Base-by-base conservation (phyloP, 495 filamentous ascomycete genomes). In the Hyaloscypha finlandica region DNA sequence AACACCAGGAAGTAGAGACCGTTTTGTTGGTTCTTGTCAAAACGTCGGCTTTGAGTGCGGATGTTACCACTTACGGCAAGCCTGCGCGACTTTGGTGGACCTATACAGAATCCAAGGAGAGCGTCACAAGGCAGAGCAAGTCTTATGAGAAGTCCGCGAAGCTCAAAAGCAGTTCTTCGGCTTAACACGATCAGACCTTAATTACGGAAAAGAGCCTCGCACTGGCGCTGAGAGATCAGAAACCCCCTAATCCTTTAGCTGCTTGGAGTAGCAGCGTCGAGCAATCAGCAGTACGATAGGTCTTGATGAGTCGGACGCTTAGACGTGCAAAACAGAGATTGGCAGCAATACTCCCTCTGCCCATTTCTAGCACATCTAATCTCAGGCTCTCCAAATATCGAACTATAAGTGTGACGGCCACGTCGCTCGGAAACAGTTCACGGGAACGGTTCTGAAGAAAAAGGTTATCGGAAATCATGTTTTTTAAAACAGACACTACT, bases 401-500 rank as follows among this genome's bases (percentile, higher is more conserved):
- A 25, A 1, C 35, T 37, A 37, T 37, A 37, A 12, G 35, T 37
- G 35, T 37, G 35, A 37, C 6, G 0, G 12, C 8, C 35, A 0
- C 35, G 1, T 37, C 12, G 2, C 35, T 37, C 35, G 8, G 35
- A 37, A 6, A 37, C 35, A 37, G 35, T 37, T 12, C 35, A 37
- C 35, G 35, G 8, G 12, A 37, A 6, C 35, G 8, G 51, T 2
- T 25, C 25, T 25, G 25, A 56, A 12, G 29, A 29, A 6, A 56
- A 56, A 29, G 53, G 53, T 31, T 68, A 69, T 69, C 30, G 31
- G n/a, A 58, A 30, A 11, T n/a, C 59, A n/a, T 32, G 45, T 69
- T 68, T 74, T 51, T 61, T 81, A 72, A 97, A 95, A 76, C 91
- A 92, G 57, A 97, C 75, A 63, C 88, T 96, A 71, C 87, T 91